Evolutionary conservation across 495 filamentous ascomycete species (phyloP), one percentile per base, ranked within the genome.

Genomic region (Aspergillus biplanus): DNA sequence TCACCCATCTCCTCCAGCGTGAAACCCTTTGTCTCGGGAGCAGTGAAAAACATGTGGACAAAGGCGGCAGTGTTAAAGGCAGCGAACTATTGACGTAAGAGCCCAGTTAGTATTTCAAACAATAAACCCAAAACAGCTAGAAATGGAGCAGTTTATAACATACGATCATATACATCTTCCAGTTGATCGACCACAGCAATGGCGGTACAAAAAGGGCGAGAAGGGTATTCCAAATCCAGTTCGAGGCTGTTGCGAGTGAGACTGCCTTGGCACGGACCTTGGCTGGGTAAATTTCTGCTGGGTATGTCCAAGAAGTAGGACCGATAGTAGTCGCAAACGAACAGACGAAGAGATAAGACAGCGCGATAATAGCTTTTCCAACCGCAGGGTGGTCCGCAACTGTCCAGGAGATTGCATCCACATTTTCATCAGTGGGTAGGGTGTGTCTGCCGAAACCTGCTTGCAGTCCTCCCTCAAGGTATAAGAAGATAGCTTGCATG

Each of bases 241-340:
- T 89, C 4, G 82, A 81, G 0, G 87, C 86, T 0, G 88, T 90
- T 0, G 87, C 77, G 33, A 90, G 72, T 0, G 85, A 84, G 15
- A 89, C 87, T 46, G 86, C 88, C 62, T 87, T 88, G 34, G 87
- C 87, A 59, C 88, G 85, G 55, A 89, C 82, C 69, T 86, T 86
- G 60, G 82, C 73, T 0, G 88, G 88, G 68, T 85, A 90, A 61
- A 90, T 87, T 66, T 90, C 88, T 11, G 85, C 82, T 0, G 87
- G 86, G 69, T 89, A 89, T 4, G 84, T 83, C 87, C 87, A 90
- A 27, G 82, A 59, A 8, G 62, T 68, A 1, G 66, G 66, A 5
- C 66, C 66, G 46, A 65, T 62, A 13, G 84, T 86, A 7, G 82
- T 83, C 1, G 85, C 85, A 56, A 86, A 90, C 3, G 81, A 83